Evolutionary conservation across 805 yeast genomes (phyloP), one percentile per base, ranked within the genome.

Genomic region (Cyberlindnera meyerae): DNA sequence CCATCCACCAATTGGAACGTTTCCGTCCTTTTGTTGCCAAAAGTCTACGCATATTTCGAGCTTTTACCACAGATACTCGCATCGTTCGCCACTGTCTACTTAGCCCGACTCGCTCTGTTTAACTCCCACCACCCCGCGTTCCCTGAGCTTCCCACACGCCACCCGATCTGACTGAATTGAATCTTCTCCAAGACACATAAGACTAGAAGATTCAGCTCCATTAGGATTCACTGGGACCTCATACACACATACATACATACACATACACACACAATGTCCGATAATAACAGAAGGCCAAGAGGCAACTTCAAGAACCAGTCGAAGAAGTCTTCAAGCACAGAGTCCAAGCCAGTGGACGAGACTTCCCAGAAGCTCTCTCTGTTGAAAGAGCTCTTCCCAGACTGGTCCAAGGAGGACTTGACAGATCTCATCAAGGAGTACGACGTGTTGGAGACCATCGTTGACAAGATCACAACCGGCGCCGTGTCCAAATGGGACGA

Each of bases 401-500:
- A 85, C 57, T 93, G 98, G 98, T 74, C 84, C 32, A 69, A 73
- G 37, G 95, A 84, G 20, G 98, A 93, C 58, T 76, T 93, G 57
- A 64, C 70, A 31, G 75, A 81, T 36, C 77, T 87, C 41, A 77
- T 89, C 50, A 69, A 70, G 40, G 97, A 93, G 62, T 75, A 81
- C 45, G 70, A 78, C 45, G 88, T 83, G 57, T 68, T 88, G 48
- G 94, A 82, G 56, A 71, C 75, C 29, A 85, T 93, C 47, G 81
- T 86, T 46, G 89, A 82, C 55, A 80, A 87, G 60, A 89, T 93
- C 62, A 80, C 94, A 39, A 84, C 87, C 44, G 95, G 96, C 48
- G 82, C 83, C 53, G 94, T 86, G 26, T 73, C 82, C 49, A 86
- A 83, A 62, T 90, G 97, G 96, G 97, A 87, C 57, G 93, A 89